Evolutionary conservation across 1,284 basidiomycete genomes (phyloP).

Genomic region (Pascua guehoae): DNA sequence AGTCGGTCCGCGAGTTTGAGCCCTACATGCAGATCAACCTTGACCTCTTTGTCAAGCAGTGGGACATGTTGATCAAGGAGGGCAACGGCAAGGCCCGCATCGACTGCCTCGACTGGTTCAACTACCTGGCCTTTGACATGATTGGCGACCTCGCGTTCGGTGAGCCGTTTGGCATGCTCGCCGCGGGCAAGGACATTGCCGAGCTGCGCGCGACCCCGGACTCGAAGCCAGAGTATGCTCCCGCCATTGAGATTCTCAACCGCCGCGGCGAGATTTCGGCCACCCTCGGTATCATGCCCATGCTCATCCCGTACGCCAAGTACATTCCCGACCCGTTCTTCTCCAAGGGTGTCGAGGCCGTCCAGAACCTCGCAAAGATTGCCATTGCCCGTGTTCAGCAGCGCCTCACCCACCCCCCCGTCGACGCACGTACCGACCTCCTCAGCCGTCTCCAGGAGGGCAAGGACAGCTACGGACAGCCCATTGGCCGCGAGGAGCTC

Average conservation of each 20-base stretch:
- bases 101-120: constrained; percentile 71
- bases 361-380: constrained; percentile 71
- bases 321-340: constrained; percentile 66
- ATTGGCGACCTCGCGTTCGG: constrained; percentile 82
- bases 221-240: constrained; percentile 54
- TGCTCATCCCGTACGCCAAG: constrained; percentile 58
- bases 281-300: constrained; percentile 74
- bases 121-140: constrained; percentile 84
- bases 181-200: constrained; percentile 68
- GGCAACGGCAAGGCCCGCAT: constrained; percentile 59
- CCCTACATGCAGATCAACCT: constrained; percentile 71
- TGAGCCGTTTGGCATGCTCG: constrained; percentile 83
- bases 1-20: constrained; percentile 63
- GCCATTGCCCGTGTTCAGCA: constrained; percentile 76
- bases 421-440: constrained; percentile 64
- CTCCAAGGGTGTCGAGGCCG: constrained; percentile 63
- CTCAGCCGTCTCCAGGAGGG: constrained; percentile 73
- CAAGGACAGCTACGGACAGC: constrained; percentile 69
- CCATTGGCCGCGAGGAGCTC: constrained; percentile 55
- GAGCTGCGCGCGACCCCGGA: constrained; percentile 56
- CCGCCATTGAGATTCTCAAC: constrained; percentile 82
- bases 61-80: constrained; percentile 67
- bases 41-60: constrained; percentile 62
- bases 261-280: constrained; percentile 83
- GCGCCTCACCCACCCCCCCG: constrained; percentile 58